Evolutionary conservation across 371 early-diverging fungal genomes (phyloP).

Genomic region (Zancudomyces culisetae): DNA sequence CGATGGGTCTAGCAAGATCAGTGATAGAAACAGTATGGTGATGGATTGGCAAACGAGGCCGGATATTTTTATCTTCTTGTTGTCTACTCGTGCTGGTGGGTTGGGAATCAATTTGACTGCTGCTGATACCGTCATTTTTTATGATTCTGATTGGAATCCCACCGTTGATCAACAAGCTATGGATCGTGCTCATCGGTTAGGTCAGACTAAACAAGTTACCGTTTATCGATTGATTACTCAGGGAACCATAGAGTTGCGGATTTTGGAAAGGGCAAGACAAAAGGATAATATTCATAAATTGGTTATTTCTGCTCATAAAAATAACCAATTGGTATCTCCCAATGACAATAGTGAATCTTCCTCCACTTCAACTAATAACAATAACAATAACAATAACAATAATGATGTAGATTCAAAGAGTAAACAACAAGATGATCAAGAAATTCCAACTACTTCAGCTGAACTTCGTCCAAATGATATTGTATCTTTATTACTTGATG

Average conservation of each 20-base stretch:
- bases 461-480: conserved; percentile 78
- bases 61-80: conserved; percentile 78
- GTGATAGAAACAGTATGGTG: conserved; percentile 71
- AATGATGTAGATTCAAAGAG: conserved; percentile 18
- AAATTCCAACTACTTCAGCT: conserved; percentile 10
- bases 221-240: conserved; percentile 93
- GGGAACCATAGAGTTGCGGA: conserved; percentile 91
- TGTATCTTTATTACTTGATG: conserved; percentile 65
- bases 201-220: conserved; percentile 97
- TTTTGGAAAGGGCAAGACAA: conserved; percentile 80
- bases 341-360: conserved; percentile 20
- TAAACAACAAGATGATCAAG: conserved; percentile 3
- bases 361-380: conserved; percentile 3
- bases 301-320: conserved; percentile 97
- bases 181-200: conserved; percentile 99
- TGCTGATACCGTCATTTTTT: conserved; percentile 98
- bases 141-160: conserved; percentile 99
- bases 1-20: conserved; percentile 91
- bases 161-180: conserved; percentile 98
- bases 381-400: background rate
- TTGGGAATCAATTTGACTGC: conserved; percentile 97
- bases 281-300: conserved; percentile 94
- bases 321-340: conserved; percentile 84
- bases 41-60: conserved; percentile 64
- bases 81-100: conserved; percentile 98